Evolutionary conservation across 2,329 filamentous ascomycete genomes (phyloP).

Genomic region (Akanthomyces uredinophilus): DNA sequence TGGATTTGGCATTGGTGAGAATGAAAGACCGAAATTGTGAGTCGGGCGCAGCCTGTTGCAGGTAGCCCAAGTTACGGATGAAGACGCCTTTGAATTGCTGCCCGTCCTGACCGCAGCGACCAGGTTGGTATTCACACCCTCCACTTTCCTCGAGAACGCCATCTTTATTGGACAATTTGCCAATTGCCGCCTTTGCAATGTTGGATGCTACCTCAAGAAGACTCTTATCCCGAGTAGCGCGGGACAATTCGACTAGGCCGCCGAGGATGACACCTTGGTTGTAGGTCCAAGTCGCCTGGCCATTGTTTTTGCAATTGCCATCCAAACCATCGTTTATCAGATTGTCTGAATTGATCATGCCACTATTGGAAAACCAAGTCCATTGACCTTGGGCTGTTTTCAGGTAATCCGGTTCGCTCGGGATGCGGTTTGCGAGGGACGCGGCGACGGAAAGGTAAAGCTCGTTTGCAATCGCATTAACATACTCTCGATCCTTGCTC

Average conservation of each 20-base stretch:
- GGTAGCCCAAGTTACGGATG: conserved; percentile 55
- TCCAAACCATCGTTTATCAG: conserved; percentile 52
- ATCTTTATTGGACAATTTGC: conserved; percentile 36
- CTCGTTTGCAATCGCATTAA: conserved; percentile 55
- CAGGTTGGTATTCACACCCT: conserved; percentile 28
- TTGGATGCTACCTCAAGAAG: conserved; percentile 38
- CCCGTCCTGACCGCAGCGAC: conserved; percentile 42
- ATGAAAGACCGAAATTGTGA: conserved; percentile 50
- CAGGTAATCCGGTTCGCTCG: conserved; percentile 35
- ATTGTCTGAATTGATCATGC: conserved; percentile 46
- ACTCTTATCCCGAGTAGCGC: conserved; percentile 36
- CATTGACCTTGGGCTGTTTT: conserved; percentile 46
- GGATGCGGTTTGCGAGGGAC: conserved; percentile 46
- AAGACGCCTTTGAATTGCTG: conserved; percentile 72
- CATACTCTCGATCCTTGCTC: conserved; percentile 46
- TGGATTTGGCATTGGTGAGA: conserved; percentile 55
- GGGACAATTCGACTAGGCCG: conserved; percentile 47
- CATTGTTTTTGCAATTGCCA: conserved; percentile 46
- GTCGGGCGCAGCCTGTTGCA: conserved; percentile 48
- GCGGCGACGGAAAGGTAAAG: conserved; percentile 50
- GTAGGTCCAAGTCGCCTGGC: conserved; percentile 47
- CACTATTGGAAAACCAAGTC: conserved; percentile 47
- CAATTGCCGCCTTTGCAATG: conserved; percentile 51
- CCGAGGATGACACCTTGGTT: conserved; percentile 56
- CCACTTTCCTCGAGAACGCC: conserved; percentile 41